phyloP scores from a whole-genome alignment of 805 yeast genomes.

The Candida stauntonica region DNA sequence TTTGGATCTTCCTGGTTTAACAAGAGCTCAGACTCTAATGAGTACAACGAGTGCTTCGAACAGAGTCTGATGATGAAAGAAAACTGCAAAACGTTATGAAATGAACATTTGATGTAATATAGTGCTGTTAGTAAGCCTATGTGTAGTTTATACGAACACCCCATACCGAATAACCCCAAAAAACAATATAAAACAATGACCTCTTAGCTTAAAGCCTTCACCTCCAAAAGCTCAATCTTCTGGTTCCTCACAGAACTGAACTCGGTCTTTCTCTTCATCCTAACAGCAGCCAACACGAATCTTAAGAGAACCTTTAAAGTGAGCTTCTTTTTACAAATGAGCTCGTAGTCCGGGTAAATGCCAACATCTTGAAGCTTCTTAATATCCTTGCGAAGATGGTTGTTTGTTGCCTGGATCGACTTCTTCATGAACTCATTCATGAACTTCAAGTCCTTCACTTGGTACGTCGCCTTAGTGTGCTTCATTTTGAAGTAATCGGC shows the following conservation, averaged over 20 bases:
- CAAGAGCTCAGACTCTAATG: conserved; percentile 33
- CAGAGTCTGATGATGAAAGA: conserved; percentile 1
- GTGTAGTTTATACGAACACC: too few species aligned
- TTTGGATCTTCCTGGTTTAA: conserved; percentile 37
- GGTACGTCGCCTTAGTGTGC: conserved; percentile 39
- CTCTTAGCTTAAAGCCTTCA: conserved; percentile 5
- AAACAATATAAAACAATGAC: too few species aligned
- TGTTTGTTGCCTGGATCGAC: conserved; percentile 27
- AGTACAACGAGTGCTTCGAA: conserved; percentile 18
- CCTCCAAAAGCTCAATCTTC: conserved; percentile 18
- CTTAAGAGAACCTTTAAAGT: conserved; percentile 29
- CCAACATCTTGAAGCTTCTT: conserved; percentile 26
- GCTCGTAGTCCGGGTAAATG: conserved; percentile 26
- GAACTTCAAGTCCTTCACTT: conserved; percentile 33
- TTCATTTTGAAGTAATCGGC: conserved; percentile 43
- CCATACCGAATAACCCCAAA: too few species aligned
- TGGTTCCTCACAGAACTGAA: conserved; percentile 18
- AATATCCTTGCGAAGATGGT: conserved; percentile 25
- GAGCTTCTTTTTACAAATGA: conserved; percentile 20
- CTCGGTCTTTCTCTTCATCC: conserved; percentile 32
- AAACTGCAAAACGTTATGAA: background rate
- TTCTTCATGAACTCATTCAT: conserved; percentile 29
- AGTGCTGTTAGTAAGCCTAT: too few species aligned
- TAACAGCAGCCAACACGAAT: conserved; percentile 35
- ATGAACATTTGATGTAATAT: too few species aligned